These are phyloP conservation scores for Apiotrichum montevideense DNA, from an alignment of 1,284 basidiomycete genomes.

Conservation along the genomic window DNA sequence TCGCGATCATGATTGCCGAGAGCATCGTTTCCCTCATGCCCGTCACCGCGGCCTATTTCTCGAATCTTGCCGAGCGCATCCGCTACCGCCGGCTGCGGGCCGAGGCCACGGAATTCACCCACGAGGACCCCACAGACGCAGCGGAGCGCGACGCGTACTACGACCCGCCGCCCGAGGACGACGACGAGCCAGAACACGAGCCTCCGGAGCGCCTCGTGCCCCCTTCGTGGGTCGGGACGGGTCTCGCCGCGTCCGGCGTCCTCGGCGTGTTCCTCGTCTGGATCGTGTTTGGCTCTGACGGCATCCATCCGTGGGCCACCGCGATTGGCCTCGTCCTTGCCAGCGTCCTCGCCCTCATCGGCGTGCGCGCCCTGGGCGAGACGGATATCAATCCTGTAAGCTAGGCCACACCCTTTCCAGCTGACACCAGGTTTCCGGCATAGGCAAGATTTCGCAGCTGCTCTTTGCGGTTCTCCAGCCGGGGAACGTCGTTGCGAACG, in stretches of 20 bases:
- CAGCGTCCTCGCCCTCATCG: constrained; percentile 75
- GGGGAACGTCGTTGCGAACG: constrained; percentile 88
- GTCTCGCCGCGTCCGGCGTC: constrained; percentile 59
- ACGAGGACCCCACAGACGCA: constrained; percentile 11
- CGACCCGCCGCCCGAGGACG: constrained; percentile 27
- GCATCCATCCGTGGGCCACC: constrained; percentile 91
- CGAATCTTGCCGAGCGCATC: constrained; percentile 40
- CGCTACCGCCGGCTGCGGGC: constrained; percentile 17
- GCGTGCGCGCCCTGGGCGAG: constrained; percentile 84
- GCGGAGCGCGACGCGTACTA: constrained; percentile 34
- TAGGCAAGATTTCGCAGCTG: constrained; percentile 91
- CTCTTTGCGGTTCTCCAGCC: constrained; percentile 92
- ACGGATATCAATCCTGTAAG: constrained; percentile 80
- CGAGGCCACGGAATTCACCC: constrained; percentile 1
- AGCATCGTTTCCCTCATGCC: constrained; percentile 77
- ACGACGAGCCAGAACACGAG: constrained; percentile 66
- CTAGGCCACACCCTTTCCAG: background rate
- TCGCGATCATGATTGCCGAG: constrained; percentile 91
- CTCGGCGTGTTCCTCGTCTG: constrained; percentile 75
- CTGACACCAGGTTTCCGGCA: constrained; percentile 59
- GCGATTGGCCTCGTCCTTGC: constrained; percentile 76
- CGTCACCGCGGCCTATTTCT: constrained; percentile 55
- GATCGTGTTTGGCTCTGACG: constrained; percentile 78
- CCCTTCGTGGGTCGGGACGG: constrained; percentile 65
- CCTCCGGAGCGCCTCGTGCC: constrained; percentile 76